Evolutionary conservation across 1,284 basidiomycete genomes (phyloP), one percentile per base, ranked within the genome.

Genomic region (Garcileccinum viscosum): DNA sequence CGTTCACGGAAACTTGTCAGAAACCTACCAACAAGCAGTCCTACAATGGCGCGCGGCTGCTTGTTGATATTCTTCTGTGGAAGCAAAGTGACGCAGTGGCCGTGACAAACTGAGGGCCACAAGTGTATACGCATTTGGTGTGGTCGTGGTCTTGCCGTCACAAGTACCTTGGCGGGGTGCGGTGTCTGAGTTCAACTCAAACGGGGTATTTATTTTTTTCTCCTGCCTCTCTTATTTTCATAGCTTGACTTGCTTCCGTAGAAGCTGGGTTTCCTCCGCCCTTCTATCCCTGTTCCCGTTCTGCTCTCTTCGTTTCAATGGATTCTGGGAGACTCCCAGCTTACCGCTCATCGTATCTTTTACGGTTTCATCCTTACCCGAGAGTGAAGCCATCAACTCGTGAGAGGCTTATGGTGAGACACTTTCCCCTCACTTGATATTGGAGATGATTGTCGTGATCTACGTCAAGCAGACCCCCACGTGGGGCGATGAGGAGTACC

Each of bases 281-380:
- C 17, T 63, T 35, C 44, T 12, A 24, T 59, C 56, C 6, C 27
- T 27, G n/a, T 33, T 65, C 35, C 37, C 56, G 1, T 53, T 12
- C n/a, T 35, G 17, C 53, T 69, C 37, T 67, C 40, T 11, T 58
- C 58, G 24, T 40, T 42, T 32, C 24, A 38, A 80, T 78, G 74
- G 79, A 80, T 33, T 38, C 56, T 1, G 63, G 60, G 0, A 60
- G 69, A 0, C 69, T 78, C 0, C 79, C 77, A 4, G 66, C 73
- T 35, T 78, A 80, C 61, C 78, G 78, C n/a, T 78, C 78, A 1
- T 80, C 78, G 1, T 75, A 81, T 44, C 61, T 81, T 4, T 62
- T 77, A 33, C 65, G 77, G 24, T 80, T 68, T 38, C 77, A 78
- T 66, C 77, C 76, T 44, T 78, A 78, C 67, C 76, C 76, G 47